Evolutionary conservation across 1,284 basidiomycete genomes (phyloP).

Genomic region (Austroboletus novae-zelandiae): DNA sequence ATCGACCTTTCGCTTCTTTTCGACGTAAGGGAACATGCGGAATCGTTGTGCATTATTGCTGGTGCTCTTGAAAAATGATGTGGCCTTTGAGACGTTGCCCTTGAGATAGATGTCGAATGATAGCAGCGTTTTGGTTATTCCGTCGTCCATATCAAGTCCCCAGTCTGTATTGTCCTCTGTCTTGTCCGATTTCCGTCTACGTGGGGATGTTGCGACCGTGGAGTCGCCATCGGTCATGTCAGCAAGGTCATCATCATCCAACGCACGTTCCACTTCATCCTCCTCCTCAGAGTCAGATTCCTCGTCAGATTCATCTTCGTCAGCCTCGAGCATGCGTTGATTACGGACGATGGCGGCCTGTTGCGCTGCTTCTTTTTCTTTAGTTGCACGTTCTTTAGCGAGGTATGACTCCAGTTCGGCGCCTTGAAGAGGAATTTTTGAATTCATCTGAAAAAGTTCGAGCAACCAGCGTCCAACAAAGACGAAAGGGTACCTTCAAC

Average conservation of each 20-base stretch:
- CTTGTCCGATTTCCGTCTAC: slow-evolving; percentile 46
- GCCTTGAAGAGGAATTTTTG: slow-evolving; percentile 85
- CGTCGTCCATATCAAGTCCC: slow-evolving; percentile 71
- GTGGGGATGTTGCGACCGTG: slow-evolving; percentile 10
- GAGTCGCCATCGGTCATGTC: slow-evolving; percentile 40
- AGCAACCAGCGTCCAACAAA: slow-evolving; percentile 6
- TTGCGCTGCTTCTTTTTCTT: slow-evolving; percentile 85
- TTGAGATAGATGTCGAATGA: slow-evolving; percentile 97
- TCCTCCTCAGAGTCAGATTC: slow-evolving; percentile 57
- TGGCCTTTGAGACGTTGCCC: slow-evolving; percentile 83
- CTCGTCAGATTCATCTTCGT: slow-evolving; percentile 67
- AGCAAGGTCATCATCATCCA: slow-evolving; percentile 51
- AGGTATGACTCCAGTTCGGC: slow-evolving; percentile 82
- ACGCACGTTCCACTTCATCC: slow-evolving; percentile 64
- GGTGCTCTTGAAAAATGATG: slow-evolving; percentile 80
- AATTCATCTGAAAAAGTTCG: slow-evolving; percentile 61
- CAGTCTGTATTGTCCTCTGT: slow-evolving; percentile 61
- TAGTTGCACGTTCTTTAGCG: slow-evolving; percentile 74
- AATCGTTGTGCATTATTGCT: slow-evolving; percentile 74
- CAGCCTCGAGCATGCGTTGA: slow-evolving; percentile 88
- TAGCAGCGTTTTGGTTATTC: slow-evolving; percentile 67
- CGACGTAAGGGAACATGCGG: slow-evolving; percentile 96
- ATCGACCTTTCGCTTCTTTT: slow-evolving; percentile 89
- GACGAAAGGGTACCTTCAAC: slow-evolving; percentile 50
- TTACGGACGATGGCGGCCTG: slow-evolving; percentile 83